These are phyloP conservation scores for Clavispora fructus DNA, from an alignment of 805 yeast genomes.

Conservation along the genomic window DNA sequence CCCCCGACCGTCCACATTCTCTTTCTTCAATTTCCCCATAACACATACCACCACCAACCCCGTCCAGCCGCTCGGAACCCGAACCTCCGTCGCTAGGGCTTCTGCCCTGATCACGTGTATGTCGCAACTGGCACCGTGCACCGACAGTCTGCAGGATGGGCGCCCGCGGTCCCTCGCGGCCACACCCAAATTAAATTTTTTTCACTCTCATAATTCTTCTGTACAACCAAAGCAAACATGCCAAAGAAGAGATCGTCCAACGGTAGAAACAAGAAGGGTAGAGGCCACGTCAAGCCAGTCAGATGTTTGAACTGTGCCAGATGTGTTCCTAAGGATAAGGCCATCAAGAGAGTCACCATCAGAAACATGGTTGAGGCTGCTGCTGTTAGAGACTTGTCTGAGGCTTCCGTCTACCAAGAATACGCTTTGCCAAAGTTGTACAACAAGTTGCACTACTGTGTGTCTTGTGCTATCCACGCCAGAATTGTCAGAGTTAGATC, in stretches of 20 bases:
- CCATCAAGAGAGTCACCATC: conserved; percentile 99
- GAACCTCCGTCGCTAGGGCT: conserved; percentile 4
- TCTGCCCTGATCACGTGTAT: conserved; percentile 9
- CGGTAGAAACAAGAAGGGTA: conserved; percentile 99
- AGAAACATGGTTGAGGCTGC: conserved; percentile 99
- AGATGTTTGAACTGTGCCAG: conserved; percentile 99
- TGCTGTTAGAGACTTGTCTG: conserved; percentile 99
- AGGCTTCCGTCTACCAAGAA: conserved; percentile 98
- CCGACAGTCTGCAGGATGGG: conserved; percentile 1
- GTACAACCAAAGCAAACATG: conserved; percentile 49
- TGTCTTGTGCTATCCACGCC: conserved; percentile 99
- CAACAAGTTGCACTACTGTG: conserved; percentile 99
- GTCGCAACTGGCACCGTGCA: conserved; percentile 2
- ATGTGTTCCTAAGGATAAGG: conserved; percentile 99
- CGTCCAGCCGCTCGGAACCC: too few species aligned
- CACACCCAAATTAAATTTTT: conserved; percentile 12
- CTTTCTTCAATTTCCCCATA: too few species aligned
- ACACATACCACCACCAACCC: too few species aligned
- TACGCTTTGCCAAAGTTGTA: conserved; percentile 99
- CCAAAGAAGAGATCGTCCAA: conserved; percentile 99
- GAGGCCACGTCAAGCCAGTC: conserved; percentile 99
- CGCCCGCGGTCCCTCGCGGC: conserved; percentile 5
- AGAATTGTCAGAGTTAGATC: conserved; percentile 99
- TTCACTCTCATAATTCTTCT: conserved; percentile 11
- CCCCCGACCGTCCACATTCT: too few species aligned